Conservation (phyloP, 2,329 filamentous ascomycete genomes). For the Ophiostoma pallidulum region DNA sequence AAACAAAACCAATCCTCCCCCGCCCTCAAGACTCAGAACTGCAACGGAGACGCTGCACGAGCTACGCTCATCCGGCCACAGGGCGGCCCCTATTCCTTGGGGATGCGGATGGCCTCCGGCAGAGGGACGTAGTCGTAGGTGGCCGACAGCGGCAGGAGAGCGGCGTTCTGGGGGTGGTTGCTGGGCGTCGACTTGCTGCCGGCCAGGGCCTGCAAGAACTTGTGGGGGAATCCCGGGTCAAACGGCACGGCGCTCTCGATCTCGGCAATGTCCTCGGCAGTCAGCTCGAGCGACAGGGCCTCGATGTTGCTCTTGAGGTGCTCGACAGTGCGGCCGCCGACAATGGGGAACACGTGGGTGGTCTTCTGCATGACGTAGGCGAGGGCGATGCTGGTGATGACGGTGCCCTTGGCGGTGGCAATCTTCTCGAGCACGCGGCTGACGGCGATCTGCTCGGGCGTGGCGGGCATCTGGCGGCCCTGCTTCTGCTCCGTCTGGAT, state of each 20-base stretch:
- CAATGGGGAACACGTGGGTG: slow-evolving; percentile 63
- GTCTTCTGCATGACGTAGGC: slow-evolving; percentile 67
- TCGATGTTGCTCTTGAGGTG: slow-evolving; percentile 63
- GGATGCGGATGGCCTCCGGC: slow-evolving; percentile 32
- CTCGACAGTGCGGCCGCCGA: slow-evolving; percentile 59
- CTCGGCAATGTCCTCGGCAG: slow-evolving; percentile 51
- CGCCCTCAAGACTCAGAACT: too few relatives aligned
- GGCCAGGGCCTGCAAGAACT: slow-evolving; percentile 50
- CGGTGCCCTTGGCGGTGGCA: slow-evolving; percentile 32
- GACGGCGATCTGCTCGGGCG: slow-evolving; percentile 43
- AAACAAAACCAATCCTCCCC: too few relatives aligned
- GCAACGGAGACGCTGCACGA: too few relatives aligned
- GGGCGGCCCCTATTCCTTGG: too few relatives aligned
- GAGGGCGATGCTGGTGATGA: slow-evolving; percentile 46
- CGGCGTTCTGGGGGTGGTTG: slow-evolving; percentile 32
- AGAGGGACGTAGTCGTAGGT: slow-evolving; percentile 41
- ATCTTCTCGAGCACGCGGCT: slow-evolving; percentile 41
- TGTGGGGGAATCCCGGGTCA: slow-evolving; percentile 57
- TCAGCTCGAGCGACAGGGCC: slow-evolving; percentile 52
- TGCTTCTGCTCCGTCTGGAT: slow-evolving; percentile 19
- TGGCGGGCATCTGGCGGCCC: slow-evolving; percentile 32
- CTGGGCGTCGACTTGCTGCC: slow-evolving; percentile 22
- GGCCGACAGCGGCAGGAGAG: slow-evolving; percentile 37
- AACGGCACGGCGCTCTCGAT: slow-evolving; percentile 55
- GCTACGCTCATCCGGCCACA: too few relatives aligned